phyloP scores from a whole-genome alignment of 2,329 filamentous ascomycete genomes.

The Cercospora zeina region DNA sequence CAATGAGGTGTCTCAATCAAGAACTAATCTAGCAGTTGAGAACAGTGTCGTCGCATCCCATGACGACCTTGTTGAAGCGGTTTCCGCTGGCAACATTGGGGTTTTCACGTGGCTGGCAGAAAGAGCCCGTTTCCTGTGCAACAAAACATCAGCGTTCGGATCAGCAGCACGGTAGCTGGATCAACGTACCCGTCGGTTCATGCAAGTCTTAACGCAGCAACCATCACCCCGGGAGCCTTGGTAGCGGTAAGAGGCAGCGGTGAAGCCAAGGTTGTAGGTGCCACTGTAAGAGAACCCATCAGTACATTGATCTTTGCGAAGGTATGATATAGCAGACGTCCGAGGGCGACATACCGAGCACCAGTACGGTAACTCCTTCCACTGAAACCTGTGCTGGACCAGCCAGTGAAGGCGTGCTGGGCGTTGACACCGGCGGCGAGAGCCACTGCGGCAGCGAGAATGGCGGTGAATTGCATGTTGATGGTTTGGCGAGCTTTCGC shows the following conservation, averaged over 20 bases:
- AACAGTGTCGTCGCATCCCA: not conserved
- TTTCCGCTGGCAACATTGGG: not conserved
- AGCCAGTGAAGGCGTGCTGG: not conserved
- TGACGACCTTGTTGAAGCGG: conserved; percentile 13
- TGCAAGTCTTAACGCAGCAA: conserved; percentile 10
- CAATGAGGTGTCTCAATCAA: not conserved
- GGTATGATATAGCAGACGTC: not conserved
- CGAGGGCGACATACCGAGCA: not conserved
- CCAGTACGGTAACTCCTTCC: conserved; percentile 10
- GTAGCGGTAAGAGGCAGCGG: conserved; percentile 11
- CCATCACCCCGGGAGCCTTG: not conserved
- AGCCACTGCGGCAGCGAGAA: conserved; percentile 7
- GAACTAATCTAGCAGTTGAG: conserved; percentile 5
- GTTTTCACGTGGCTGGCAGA: not conserved
- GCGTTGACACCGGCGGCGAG: conserved; percentile 5
- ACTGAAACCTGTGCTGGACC: conserved; percentile 2
- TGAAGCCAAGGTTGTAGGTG: conserved; percentile 12
- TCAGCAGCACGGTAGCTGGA: not conserved
- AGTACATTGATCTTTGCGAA: not conserved
- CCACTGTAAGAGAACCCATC: not conserved
- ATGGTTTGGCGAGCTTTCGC: not conserved
- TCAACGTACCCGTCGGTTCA: conserved; percentile 1
- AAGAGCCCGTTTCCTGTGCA: conserved; percentile 6
- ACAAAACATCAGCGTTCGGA: not conserved
- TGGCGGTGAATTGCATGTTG: conserved; percentile 9